phyloP scores from a whole-genome alignment of 2,329 filamentous ascomycete genomes.

The Penicillium sp. region DNA sequence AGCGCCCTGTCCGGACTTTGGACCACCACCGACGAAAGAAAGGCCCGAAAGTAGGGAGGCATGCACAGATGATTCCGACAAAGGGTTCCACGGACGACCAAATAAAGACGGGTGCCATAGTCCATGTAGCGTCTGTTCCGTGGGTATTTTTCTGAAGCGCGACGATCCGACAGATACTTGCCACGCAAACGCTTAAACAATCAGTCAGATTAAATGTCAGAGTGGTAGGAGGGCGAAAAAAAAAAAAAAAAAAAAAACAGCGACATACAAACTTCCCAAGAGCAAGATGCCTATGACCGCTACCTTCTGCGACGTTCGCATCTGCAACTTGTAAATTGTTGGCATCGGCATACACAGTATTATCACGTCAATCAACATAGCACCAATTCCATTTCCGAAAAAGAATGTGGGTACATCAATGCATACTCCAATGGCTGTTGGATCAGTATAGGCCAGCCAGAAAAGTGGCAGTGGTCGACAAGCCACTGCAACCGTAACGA shows the following conservation, averaged over 20 bases:
- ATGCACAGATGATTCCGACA: background rate
- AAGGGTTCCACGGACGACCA: background rate
- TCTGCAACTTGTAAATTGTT: background rate
- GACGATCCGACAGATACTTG: background rate
- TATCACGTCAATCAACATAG: background rate
- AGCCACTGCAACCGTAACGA: background rate
- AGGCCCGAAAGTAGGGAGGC: background rate
- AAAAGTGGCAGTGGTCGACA: background rate
- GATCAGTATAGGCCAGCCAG: background rate
- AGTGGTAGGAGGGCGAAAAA: background rate
- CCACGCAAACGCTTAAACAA: background rate
- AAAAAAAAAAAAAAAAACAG: too few relatives aligned
- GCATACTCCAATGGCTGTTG: background rate
- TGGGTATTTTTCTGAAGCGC: background rate
- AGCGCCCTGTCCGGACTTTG: background rate
- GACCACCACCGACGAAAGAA: conserved; percentile 1
- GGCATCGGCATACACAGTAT: background rate
- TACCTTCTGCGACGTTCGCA: background rate
- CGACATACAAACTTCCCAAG: background rate
- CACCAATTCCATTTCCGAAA: background rate
- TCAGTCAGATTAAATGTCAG: background rate
- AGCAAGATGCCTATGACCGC: background rate
- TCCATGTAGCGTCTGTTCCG: background rate
- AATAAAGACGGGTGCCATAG: background rate
- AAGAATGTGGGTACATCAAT: background rate